These are phyloP conservation scores for Apium graveolens DNA, from an alignment of 129 eudicot genomes.

Conservation along the genomic window DNA sequence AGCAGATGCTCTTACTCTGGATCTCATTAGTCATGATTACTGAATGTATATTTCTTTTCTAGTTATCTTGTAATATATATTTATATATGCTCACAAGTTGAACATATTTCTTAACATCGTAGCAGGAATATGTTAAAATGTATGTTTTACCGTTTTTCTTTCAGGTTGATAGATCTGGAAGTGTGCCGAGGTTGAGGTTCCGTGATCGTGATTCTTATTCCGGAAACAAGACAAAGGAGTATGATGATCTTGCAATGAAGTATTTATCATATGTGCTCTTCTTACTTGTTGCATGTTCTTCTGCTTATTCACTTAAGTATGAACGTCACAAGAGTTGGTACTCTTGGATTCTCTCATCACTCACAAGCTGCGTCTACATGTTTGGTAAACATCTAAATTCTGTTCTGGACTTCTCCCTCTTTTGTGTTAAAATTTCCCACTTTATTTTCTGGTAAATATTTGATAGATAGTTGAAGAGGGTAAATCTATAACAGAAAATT, in stretches of 20 bases:
- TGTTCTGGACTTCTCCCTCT: not conserved
- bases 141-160: constrained; percentile 2
- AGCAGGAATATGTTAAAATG: not conserved
- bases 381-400: constrained; percentile 51
- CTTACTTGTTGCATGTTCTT: constrained; percentile 73
- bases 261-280: constrained; percentile 79
- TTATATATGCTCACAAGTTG: not conserved
- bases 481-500: not conserved
- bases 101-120: not conserved
- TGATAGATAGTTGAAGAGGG: not conserved
- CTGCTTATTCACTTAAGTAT: constrained; percentile 84
- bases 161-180: constrained; percentile 85
- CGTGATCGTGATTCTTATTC: constrained; percentile 88
- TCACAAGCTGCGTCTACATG: constrained; percentile 97
- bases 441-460: not conserved
- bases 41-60: too few species aligned
- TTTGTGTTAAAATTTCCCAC: not conserved
- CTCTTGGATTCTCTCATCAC: constrained; percentile 91
- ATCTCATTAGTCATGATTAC: not conserved
- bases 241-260: constrained; percentile 97
- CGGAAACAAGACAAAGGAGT: constrained; percentile 94
- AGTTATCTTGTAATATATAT: too few species aligned
- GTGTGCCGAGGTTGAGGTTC: constrained; percentile 72
- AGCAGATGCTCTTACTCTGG: not conserved
- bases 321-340: constrained; percentile 99